Evolutionary conservation across 805 yeast genomes (phyloP), one percentile per base, ranked within the genome.

Genomic region (Lipomyces yamanashiensis): DNA sequence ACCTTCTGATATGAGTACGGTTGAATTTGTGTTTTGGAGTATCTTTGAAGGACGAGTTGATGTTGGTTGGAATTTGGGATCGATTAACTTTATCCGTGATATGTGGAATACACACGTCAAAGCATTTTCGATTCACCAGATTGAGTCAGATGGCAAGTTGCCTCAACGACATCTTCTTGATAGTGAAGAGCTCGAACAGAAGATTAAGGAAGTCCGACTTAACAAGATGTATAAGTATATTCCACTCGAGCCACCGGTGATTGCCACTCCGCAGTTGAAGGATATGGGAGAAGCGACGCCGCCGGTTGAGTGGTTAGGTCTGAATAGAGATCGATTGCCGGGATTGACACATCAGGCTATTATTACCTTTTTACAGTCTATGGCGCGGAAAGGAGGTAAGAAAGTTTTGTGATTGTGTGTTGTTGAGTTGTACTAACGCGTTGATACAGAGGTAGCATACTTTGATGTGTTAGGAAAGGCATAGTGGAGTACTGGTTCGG

Each of bases 261-360:
- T 95, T 43, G 96, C 89, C 66, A 89, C 95, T 19, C 98, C 98
- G 1, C 93, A 88, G 69, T 79, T 95, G 71, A 86, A 86, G 71
- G 98, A 95, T 72, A 80, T 95, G 71, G 98, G 99, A 33, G 92
- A 88, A 76, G 98, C 98, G 0, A 95, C 99, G 0, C 99, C 99
- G 0, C 99, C 99, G 1, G 77, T 95, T 62, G 99, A 95, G 74
- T 95, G 99, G 99, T 89, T 95, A 78, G 99, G 99, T 1, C 80
- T 95, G 37, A 95, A 95, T 74, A 82, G 98, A 68, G 84, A 88
- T 71, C 85, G 87, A 68, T 86, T 95, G 69, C 99, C 99, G 0
- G 86, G 89, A 47, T 81, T 89, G 63, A 88, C 97, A 0, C 98
- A 95, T 73, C 93, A 91, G 74, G 79, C 84, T 65, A 85, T 87